Evolutionary conservation across 129 eudicot species (phyloP), one percentile per base, ranked within the genome.

Genomic region (Lactuca sativa): DNA sequence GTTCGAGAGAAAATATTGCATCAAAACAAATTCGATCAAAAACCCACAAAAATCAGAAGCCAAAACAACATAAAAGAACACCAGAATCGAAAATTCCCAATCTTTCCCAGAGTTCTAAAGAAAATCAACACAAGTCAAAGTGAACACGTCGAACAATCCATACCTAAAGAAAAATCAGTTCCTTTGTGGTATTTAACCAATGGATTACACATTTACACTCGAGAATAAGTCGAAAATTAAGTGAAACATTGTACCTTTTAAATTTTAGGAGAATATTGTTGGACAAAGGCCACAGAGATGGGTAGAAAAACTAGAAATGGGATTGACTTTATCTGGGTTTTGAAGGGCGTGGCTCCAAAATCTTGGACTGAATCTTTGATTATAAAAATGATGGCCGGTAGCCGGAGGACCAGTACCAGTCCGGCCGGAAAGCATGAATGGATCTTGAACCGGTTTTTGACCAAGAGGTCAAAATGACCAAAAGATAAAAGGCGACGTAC

Each of bases 21-120:
- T n/a, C 10, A 47, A 60, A 66, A 14, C 49, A 33, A 36, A 10
- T n/a, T 31, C 15, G 2, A 54, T 15, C 48, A 36, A 54, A 54
- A 67, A 9, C 37, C 61, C 12, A 66, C 15, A 67, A 53, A 2
- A 56, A 67, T 67, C 37, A 17, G 48, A 36, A 54, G 52, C 52
- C 56, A 52, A 34, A 67, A 68, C 63, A 68, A 18, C 63, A 68
- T 0, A 54, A 36, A 53, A 4, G n/a, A 15, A 36, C 1, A 14
- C 6, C 4, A 54, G 10, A 66, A 36, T 15, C 4, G 4, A 68
- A 55, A 21, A 36, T 9, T 3, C 12, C 18, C 12, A 37, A 68
- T 41, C 53, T 54, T 68, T 9, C 36, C 66, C 47, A 14, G 3
- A 60, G 3, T 59, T 12, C 8, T 14, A 32, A 4, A 9, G 15